Evolutionary conservation across 495 filamentous ascomycete genomes (phyloP), one percentile per base, ranked within the genome.

Genomic region (Lepraria neglecta): DNA sequence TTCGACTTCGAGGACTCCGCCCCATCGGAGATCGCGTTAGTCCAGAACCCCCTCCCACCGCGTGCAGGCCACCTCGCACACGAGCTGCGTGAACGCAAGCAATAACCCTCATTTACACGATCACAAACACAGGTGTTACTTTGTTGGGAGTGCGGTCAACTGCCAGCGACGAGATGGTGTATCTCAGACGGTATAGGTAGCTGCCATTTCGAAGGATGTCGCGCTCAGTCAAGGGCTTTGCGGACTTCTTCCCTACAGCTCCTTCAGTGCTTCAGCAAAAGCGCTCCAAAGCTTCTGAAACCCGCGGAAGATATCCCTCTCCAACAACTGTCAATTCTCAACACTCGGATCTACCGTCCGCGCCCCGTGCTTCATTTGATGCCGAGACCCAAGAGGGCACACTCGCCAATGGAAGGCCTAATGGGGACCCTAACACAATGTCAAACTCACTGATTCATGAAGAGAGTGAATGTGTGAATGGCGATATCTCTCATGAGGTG

Each of bases 191-290:
- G 45, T 7, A 48, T 28, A 63, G 61, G 42, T 63, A 63, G 56
- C 33, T 42, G 45, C 35, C 24, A 46, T 56, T 30, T 38, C 51
- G 30, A 72, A 80, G 63, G 60, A 90, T 89, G 88, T 88, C 90
- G 82, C 87, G 87, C 78, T 84, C 87, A 68, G 80, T 84, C 68
- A 87, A 88, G 78, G 84, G 88, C 71, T 94, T 90, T 82, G 88
- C 88, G 72, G 84, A 91, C 74, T 95, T 91, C 80, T 96, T 95
- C 72, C 90, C 92, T 62, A 83, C 87, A 72, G 91, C 91, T 64
- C 89, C 91, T 64, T 84, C 81, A 55, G 80, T 86, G 63, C 78
- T 87, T 40, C 77, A 78, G 64, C 78, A 80, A 68, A 82, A 76
- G 71, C 78, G 78, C 71, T 66, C 74, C 68, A 73, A 74, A 69